A percentile compares a stretch with the other conserved stretches of the same genome.
phyloP scores from a whole-genome alignment of 768 basidiomycete species.

The Suillus subluteus region DNA sequence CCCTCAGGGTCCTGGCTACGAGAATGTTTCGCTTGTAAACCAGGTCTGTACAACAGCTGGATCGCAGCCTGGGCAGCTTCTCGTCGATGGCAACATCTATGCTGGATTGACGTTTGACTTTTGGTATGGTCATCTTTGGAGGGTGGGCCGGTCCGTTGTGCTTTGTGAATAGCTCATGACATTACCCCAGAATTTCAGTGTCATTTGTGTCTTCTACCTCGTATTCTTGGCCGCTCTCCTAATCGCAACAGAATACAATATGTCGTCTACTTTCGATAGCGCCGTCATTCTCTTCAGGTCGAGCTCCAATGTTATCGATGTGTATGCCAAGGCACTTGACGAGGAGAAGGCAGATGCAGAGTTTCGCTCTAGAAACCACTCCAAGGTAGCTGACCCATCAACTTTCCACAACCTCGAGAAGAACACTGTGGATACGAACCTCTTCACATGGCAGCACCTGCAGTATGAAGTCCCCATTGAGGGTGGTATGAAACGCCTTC shows the following conservation, averaged over 20 bases:
- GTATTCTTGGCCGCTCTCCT: conserved; percentile 60
- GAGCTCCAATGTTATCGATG: conserved; percentile 40
- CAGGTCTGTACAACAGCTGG: conserved; percentile 81
- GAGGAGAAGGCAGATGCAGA: conserved; percentile 33
- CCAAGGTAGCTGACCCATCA: conserved; percentile 12
- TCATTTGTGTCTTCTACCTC: conserved; percentile 64
- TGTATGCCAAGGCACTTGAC: conserved; percentile 28
- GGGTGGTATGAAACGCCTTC: conserved; percentile 49
- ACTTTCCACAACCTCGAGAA: conserved; percentile 37
- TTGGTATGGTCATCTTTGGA: conserved; percentile 51
- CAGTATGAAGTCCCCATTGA: conserved; percentile 56
- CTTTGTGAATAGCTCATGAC: conserved; percentile 2
- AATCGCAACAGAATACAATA: conserved; percentile 60
- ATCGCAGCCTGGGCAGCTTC: conserved; percentile 57
- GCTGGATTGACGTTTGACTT: conserved; percentile 46
- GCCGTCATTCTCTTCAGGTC: conserved; percentile 69
- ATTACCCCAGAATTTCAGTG: conserved; percentile 59
- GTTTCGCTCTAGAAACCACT: not conserved
- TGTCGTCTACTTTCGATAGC: conserved; percentile 34
- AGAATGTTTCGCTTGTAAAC: conserved; percentile 55
- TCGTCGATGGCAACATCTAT: conserved; percentile 65
- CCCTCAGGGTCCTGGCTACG: conserved; percentile 66
- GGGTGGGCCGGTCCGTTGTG: conserved; percentile 32
- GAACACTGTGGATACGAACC: conserved; percentile 45
- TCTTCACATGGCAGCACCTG: conserved; percentile 82